Evolutionary conservation across 371 early-diverging fungal genomes (phyloP).

Genomic region (Funneliformis caledonium): DNA sequence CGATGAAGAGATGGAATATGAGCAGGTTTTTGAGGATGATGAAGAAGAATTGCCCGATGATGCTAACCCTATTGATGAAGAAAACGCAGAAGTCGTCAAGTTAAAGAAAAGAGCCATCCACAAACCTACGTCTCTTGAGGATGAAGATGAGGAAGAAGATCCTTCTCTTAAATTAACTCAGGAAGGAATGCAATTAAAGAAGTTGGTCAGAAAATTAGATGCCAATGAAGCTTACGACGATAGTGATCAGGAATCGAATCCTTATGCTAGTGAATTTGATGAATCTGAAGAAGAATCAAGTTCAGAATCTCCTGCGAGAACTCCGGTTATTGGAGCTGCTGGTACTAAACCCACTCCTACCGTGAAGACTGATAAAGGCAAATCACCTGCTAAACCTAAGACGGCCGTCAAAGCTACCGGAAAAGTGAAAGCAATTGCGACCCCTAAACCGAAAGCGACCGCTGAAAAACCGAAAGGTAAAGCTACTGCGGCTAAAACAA

Average conservation of each 20-base stretch:
- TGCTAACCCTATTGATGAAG: conserved; percentile 66
- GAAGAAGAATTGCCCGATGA: conserved; percentile 77
- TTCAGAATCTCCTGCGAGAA: not conserved
- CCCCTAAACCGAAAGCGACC: not conserved
- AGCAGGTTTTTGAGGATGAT: conserved; percentile 81
- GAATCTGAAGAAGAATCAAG: conserved; percentile 19
- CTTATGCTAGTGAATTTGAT: conserved; percentile 20
- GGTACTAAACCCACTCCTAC: not conserved
- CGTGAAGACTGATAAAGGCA: not conserved
- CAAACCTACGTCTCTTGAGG: not conserved
- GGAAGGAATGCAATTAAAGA: conserved; percentile 31
- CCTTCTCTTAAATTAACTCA: conserved; percentile 20
- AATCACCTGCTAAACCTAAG: not conserved
- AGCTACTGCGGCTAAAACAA: not conserved
- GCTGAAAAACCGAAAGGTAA: conserved; percentile 6
- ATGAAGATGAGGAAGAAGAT: conserved; percentile 8
- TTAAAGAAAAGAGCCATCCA: conserved; percentile 34
- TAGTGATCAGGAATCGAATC: conserved; percentile 30
- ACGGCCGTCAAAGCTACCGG: not conserved
- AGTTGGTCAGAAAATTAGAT: conserved; percentile 8
- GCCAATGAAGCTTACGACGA: conserved; percentile 36
- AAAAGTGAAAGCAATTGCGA: not conserved
- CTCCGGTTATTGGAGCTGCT: not conserved
- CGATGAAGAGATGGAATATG: conserved; percentile 77
- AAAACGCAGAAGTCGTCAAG: conserved; percentile 57